These are phyloP conservation scores for Oidium heveae DNA, from an alignment of 2,329 filamentous ascomycete species.

Conservation along the genomic window DNA sequence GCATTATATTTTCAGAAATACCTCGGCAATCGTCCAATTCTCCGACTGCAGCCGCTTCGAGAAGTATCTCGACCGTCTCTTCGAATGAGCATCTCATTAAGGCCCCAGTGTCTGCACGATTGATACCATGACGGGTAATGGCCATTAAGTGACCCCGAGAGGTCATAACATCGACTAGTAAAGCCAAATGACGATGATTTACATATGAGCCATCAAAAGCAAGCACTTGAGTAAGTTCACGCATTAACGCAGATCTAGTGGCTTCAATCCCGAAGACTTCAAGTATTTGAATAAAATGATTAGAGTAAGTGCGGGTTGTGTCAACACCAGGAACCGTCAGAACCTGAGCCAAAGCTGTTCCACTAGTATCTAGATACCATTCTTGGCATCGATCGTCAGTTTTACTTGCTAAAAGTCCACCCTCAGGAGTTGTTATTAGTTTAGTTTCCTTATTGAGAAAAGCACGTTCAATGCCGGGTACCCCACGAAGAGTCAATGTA, in stretches of 20 bases:
- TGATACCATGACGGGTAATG: conserved; percentile 95
- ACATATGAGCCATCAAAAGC: conserved; percentile 98
- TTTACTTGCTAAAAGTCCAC: conserved; percentile 49
- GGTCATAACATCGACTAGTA: conserved; percentile 95
- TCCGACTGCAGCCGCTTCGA: conserved; percentile 82
- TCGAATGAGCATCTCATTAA: conserved; percentile 99
- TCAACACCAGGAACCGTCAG: conserved; percentile 76
- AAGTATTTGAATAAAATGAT: conserved; percentile 85
- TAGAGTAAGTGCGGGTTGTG: conserved; percentile 64
- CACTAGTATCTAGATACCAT: conserved; percentile 89
- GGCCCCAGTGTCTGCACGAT: conserved; percentile 88
- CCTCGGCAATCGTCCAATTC: conserved; percentile 94
- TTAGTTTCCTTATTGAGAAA: conserved; percentile 69
- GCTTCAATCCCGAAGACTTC: conserved; percentile 94
- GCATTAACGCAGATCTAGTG: conserved; percentile 61
- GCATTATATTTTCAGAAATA: conserved; percentile 96
- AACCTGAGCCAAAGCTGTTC: conserved; percentile 65
- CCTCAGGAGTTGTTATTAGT: conserved; percentile 41
- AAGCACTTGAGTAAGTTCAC: conserved; percentile 75
- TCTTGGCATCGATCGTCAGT: conserved; percentile 55
- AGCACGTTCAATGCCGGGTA: conserved; percentile 65
- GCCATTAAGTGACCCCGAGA: conserved; percentile 83
- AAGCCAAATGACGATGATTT: conserved; percentile 89
- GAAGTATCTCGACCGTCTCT: conserved; percentile 92
- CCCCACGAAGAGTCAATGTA: conserved; percentile 72